Evolutionary conservation across 2,329 filamentous ascomycete species (phyloP), one percentile per base, ranked within the genome.

Genomic region (Calonectria hawksworthii): DNA sequence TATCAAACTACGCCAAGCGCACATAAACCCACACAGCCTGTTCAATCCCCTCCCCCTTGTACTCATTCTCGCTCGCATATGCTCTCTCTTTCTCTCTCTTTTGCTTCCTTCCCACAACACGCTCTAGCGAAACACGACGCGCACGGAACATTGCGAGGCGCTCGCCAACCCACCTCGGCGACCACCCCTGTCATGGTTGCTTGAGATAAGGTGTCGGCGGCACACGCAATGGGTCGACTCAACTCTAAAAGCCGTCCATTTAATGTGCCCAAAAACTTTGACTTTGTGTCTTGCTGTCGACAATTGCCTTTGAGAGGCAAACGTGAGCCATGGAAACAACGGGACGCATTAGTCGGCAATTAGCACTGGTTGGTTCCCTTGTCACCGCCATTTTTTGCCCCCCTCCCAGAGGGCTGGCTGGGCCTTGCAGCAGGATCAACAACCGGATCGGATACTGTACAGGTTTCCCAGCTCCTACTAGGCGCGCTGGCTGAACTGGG

Each of bases 201-300:
- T 73, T 77, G 73, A 80, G 78, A 80, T 80, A 80, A 80, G 78
- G 72, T 74, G 70, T 76, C 74, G 74, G 56, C 72, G 73, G 75
- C 54, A 72, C 72, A 76, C 71, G 79, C 65, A 61, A 76, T 75
- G 64, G 78, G 74, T 75, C 76, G 77, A 77, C 73, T 75, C 74
- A 80, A 78, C 78, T 80, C 72, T 76, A 80, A 77, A 72, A 66
- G 67, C 38, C 63, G 67, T 71, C 50, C 69, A 68, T 72, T 59
- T 64, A 34, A 50, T 63, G 32, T 61, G 70, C 50, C 50, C 64
- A 23, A 44, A 32, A 80, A 74, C 70, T 72, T 59, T 73, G 63
- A 70, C 67, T 59, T 72, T 36, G 61, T 73, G n/a, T 65, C 47
- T 34, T 56, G 66, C 61, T 69, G 65, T 64, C 28, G 14, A 41